Evolutionary conservation across 176 grass and related monocot species (phyloP).

Genomic region (Musa acuminata): DNA sequence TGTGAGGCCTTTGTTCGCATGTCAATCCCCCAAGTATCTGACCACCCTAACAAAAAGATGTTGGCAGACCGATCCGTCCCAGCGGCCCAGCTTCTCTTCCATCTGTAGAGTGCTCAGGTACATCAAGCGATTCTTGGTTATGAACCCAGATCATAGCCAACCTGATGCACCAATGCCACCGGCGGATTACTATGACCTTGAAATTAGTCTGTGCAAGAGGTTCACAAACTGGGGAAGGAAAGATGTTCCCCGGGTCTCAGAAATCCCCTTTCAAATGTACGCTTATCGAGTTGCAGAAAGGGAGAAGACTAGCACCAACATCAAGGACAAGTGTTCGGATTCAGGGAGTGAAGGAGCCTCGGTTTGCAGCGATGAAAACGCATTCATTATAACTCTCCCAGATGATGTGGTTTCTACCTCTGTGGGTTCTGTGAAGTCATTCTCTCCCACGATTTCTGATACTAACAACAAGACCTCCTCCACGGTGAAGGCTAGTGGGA

Average conservation of each 20-base stretch:
- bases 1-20: conserved; percentile 82
- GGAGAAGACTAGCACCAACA: conserved; percentile 30
- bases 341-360: conserved; percentile 55
- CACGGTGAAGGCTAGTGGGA: conserved; percentile 30
- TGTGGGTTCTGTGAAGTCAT: conserved; percentile 21
- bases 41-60: conserved; percentile 61
- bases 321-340: conserved; percentile 44
- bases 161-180: conserved; percentile 28
- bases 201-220: conserved; percentile 42
- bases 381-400: conserved; percentile 9
- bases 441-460: conserved; percentile 27
- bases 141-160: conserved; percentile 68
- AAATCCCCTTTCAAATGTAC: conserved; percentile 93
- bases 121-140: conserved; percentile 71
- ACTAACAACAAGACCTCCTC: conserved; percentile 20
- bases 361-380: conserved; percentile 58
- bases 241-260: conserved; percentile 24
- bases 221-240: conserved; percentile 38
- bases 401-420: conserved; percentile 31
- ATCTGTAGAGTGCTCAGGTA: conserved; percentile 74
- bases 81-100: conserved; percentile 66
- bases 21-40: conserved; percentile 77
- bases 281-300: conserved; percentile 69
- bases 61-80: conserved; percentile 68
- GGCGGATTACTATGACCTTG: conserved; percentile 62